Evolutionary conservation across 257 asterid species (phyloP).

Genomic region (Solanum etuberosum): DNA sequence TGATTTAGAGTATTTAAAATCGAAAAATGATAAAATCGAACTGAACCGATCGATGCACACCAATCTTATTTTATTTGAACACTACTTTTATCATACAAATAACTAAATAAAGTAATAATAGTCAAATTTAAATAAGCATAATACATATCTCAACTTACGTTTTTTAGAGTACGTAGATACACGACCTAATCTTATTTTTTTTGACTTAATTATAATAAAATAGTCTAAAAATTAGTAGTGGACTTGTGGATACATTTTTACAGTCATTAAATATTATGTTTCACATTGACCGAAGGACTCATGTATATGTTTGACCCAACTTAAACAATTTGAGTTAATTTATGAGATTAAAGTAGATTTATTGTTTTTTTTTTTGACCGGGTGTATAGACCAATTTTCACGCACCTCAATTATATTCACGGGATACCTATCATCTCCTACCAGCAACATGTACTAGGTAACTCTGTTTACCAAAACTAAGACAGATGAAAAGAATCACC

Average conservation of each 20-base stretch:
- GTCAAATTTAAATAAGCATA: not conserved
- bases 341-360: not conserved
- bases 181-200: not conserved
- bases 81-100: not conserved
- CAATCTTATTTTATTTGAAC: not conserved
- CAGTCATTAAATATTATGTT: not conserved
- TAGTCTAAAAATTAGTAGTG: not conserved
- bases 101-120: not conserved
- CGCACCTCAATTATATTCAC: no score
- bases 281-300: not conserved
- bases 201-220: not conserved
- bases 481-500: no score
- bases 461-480: not conserved
- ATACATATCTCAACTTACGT: not conserved
- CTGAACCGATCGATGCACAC: not conserved
- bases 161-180: not conserved
- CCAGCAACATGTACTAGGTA: accelerated
- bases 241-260: not conserved
- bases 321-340: not conserved
- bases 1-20: no score
- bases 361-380: no score
- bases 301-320: not conserved
- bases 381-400: no score
- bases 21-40: no score
- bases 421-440: accelerated